Evolutionary conservation across 805 yeast genomes (phyloP).

Genomic region (Yamadazyma phyllophila): DNA sequence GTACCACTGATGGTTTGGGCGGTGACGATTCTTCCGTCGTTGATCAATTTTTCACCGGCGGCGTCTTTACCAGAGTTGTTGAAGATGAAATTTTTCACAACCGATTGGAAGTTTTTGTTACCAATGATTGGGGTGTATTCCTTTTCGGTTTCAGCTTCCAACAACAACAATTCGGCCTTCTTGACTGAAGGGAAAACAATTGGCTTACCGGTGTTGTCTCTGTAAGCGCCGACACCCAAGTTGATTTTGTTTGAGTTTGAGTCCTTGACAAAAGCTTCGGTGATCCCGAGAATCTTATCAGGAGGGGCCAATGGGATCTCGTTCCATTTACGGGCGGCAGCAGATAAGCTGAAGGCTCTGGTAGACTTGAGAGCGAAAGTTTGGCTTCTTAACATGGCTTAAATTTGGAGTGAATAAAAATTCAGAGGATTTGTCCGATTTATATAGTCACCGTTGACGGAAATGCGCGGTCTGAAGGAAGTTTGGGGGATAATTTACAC

Average conservation of each 20-base stretch:
- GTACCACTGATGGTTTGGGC: conserved; percentile 94
- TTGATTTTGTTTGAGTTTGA: conserved; percentile 54
- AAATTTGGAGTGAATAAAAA: neutral
- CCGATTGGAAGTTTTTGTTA: conserved; percentile 58
- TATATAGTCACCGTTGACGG: conserved; percentile 7
- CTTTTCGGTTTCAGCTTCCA: conserved; percentile 57
- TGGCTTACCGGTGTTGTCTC: conserved; percentile 85
- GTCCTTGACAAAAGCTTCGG: conserved; percentile 72
- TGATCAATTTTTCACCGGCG: conserved; percentile 53
- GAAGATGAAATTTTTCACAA: conserved; percentile 70
- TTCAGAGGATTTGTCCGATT: conserved; percentile 1
- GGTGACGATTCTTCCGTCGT: conserved; percentile 67
- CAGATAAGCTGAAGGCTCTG: conserved; percentile 14
- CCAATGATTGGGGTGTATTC: conserved; percentile 90
- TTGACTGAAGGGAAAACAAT: conserved; percentile 79
- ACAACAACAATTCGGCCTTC: conserved; percentile 56
- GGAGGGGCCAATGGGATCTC: conserved; percentile 62
- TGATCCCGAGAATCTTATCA: conserved; percentile 80
- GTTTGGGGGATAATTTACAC: neutral
- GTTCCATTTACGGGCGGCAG: conserved; percentile 21
- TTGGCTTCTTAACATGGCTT: conserved; percentile 6
- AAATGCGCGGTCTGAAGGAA: conserved; percentile 7
- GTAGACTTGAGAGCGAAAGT: conserved; percentile 1
- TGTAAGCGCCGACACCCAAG: conserved; percentile 89
- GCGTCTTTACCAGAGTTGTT: conserved; percentile 54